Percentiles rank a stretch among this genome's conserved stretches.
phyloP scores from a whole-genome alignment of 768 basidiomycete species.

The Sporobolomyces roseus region DNA sequence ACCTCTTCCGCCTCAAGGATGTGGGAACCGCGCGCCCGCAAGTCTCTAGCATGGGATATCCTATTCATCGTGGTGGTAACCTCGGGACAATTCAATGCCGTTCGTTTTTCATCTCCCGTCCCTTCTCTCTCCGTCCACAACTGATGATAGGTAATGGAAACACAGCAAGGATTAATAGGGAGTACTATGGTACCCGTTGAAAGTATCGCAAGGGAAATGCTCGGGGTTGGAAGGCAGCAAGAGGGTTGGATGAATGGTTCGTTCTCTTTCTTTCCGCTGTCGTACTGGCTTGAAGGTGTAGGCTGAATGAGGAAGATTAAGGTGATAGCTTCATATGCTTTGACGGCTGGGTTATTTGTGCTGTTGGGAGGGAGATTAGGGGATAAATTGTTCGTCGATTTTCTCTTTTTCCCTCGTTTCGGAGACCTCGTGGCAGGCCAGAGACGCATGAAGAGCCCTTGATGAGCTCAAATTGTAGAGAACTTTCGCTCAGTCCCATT shows the following conservation, averaged over 20 bases:
- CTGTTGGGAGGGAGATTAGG: constrained; percentile 15
- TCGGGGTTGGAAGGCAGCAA: neutral
- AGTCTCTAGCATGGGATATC: constrained; percentile 4
- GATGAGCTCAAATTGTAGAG: no score
- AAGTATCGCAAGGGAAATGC: constrained; percentile 5
- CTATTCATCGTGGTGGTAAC: constrained; percentile 6
- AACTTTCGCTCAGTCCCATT: neutral
- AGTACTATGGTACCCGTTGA: constrained; percentile 12
- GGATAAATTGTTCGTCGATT: constrained; percentile 2
- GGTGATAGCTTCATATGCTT: constrained; percentile 8
- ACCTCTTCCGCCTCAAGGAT: neutral
- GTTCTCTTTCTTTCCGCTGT: neutral
- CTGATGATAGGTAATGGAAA: neutral
- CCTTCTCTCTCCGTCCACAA: neutral
- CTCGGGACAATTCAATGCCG: constrained; percentile 9
- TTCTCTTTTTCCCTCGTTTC: no score
- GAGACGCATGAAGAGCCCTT: no score
- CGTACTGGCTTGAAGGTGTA: no score
- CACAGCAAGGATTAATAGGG: constrained; percentile 16
- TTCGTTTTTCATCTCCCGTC: neutral
- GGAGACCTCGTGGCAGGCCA: neutral
- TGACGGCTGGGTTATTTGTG: constrained; percentile 12
- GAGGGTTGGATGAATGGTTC: constrained; percentile 19
- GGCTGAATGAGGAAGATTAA: neutral
- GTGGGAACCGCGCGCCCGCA: neutral